Evolutionary conservation across 2,329 filamentous ascomycete species (phyloP), one percentile per base, ranked within the genome.

Genomic region (Amphichorda felina): DNA sequence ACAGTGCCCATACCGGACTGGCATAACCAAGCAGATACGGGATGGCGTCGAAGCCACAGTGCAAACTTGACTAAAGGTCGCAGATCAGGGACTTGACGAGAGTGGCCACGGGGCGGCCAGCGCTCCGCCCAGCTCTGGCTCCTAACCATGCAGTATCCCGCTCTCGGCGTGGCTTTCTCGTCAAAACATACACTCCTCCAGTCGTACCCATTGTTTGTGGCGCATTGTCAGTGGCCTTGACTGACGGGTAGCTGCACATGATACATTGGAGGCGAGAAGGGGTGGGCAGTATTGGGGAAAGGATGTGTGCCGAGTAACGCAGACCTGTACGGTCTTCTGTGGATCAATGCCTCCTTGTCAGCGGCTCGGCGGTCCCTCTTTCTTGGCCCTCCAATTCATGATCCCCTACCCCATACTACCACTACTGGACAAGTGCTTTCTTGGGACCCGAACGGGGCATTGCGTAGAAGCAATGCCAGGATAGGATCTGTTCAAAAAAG

Each of bases 191-290:
- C 16, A 7, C 14, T 26, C 16, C 21, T 13, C 17, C 33, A 39
- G 36, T 36, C 38, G 33, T 25, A 26, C n/a, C 13, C 22, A 17
- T 21, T 21, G 30, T 29, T 30, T 34, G 30, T 27, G 25, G 36
- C 32, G 30, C 29, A 18, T 33, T 27, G 25, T 22, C 14, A 25
- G 17, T 8, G 13, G 17, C 13, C 31, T 34, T 29, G 26, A 34
- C 30, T 21, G 15, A 22, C 36, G 36, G 36, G 24, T 34, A 33
- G 30, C 32, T 38, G 36, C 36, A 21, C 21, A 34, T 31, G 5
- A 22, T 34, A 16, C 25, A 30, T 38, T 31, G 30, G 18, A 34
- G 36, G 18, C 30, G 30, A 34, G 31, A 22, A 33, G 25, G 36
- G 36, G 30, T 28, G 36, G 27, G 19, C 19, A 25, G 17, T 21